A percentile compares a stretch with the other conserved stretches of the same genome.
Evolutionary conservation across 2,329 filamentous ascomycete genomes (phyloP).

Genomic region (Diaporthe caulivora): DNA sequence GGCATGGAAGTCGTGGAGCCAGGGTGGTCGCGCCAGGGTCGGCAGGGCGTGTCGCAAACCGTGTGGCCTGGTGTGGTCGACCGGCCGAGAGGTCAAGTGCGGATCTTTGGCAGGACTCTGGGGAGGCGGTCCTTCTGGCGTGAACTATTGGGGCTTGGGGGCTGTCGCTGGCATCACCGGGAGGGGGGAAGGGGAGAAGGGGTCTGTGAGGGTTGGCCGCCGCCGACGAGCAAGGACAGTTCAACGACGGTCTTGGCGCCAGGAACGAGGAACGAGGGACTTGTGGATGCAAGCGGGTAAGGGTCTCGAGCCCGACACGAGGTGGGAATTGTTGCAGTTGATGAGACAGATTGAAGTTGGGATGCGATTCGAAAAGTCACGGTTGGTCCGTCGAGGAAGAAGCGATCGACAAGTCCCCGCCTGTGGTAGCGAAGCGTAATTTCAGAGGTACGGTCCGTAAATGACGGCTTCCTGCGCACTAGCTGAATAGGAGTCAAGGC

Average conservation of each 20-base stretch:
- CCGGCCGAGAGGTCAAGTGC: slow-evolving; percentile 24
- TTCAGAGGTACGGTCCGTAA: slow-evolving; percentile 41
- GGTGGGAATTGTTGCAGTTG: slow-evolving; percentile 24
- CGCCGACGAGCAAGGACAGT: slow-evolving; percentile 35
- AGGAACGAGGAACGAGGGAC: slow-evolving; percentile 34
- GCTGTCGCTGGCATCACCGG: slow-evolving; percentile 39
- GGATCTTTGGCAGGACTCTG: slow-evolving; percentile 30
- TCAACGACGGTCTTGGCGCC: slow-evolving; percentile 38
- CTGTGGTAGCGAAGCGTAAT: slow-evolving; percentile 47
- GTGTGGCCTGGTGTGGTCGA: slow-evolving; percentile 30
- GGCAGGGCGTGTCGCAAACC: slow-evolving; percentile 37
- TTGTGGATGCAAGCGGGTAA: slow-evolving; percentile 31
- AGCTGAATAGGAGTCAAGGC: slow-evolving; percentile 36
- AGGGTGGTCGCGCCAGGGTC: slow-evolving; percentile 19
- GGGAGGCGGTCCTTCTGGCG: slow-evolving; percentile 32
- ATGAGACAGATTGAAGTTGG: slow-evolving; percentile 34
- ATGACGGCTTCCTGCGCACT: slow-evolving; percentile 34
- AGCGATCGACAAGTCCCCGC: slow-evolving; percentile 49
- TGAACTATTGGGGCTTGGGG: slow-evolving; percentile 32
- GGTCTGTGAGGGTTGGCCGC: slow-evolving; percentile 3
- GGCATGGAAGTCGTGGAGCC: slow-evolving; percentile 33
- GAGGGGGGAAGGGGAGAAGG: slow-evolving; percentile 22
- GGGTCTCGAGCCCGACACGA: slow-evolving; percentile 22
- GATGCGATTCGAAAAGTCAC: slow-evolving; percentile 38
- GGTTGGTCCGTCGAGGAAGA: slow-evolving; percentile 41